Evolutionary conservation across 768 basidiomycete genomes (phyloP).

Genomic region (Porphyrellus cyaneotinctus): DNA sequence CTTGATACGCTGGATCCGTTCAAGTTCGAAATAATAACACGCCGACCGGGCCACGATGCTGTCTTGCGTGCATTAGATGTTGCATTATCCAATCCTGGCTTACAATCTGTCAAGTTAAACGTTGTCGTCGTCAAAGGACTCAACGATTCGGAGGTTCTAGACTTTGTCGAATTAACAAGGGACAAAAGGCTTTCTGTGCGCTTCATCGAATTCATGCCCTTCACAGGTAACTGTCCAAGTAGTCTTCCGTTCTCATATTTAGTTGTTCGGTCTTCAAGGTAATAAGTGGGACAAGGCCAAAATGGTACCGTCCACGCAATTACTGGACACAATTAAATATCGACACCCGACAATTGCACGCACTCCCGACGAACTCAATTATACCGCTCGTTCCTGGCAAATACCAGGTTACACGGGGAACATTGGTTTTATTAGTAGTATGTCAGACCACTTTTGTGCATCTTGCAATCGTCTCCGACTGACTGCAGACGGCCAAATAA

Average conservation of each 20-base stretch:
- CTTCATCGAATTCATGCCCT: conserved; percentile 95
- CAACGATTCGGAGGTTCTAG: conserved; percentile 75
- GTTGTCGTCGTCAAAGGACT: conserved; percentile 78
- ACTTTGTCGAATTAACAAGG: conserved; percentile 76
- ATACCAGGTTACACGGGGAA: conserved; percentile 68
- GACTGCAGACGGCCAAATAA: conserved; percentile 89
- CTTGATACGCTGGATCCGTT: conserved; percentile 82
- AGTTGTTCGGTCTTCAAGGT: conserved; percentile 40
- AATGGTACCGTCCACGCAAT: conserved; percentile 71
- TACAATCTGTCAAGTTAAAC: conserved; percentile 74
- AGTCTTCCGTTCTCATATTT: neutral
- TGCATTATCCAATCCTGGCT: conserved; percentile 50
- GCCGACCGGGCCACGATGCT: conserved; percentile 70
- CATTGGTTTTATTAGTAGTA: conserved; percentile 88
- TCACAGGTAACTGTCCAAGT: conserved; percentile 54
- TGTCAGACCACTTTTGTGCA: conserved; percentile 90
- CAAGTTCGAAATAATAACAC: conserved; percentile 86
- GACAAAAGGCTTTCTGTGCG: conserved; percentile 63
- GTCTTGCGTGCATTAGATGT: conserved; percentile 64
- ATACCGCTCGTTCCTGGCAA: conserved; percentile 77
- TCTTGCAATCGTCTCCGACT: conserved; percentile 81
- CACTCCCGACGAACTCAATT: conserved; percentile 62
- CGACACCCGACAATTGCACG: conserved; percentile 52
- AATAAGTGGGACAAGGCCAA: conserved; percentile 83
- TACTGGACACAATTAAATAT: conserved; percentile 48